Evolutionary conservation across 352 stramenopile genomes (phyloP), one percentile per base, ranked within the genome.

Genomic region (Phytopythium aichiense): DNA sequence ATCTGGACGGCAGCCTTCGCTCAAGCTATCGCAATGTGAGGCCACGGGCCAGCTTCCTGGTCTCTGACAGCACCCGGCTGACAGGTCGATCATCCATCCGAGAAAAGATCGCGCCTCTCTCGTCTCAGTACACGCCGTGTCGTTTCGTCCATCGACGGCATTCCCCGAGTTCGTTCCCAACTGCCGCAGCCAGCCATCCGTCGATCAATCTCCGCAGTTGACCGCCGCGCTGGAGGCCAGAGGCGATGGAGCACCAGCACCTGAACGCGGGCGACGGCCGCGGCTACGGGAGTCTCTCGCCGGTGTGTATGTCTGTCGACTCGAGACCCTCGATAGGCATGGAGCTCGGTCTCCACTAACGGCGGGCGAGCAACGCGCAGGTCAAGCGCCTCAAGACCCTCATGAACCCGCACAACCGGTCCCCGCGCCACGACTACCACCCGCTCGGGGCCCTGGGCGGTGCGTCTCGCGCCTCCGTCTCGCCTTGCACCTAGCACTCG

Each of bases 331-430:
- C 11, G 28, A 30, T 30, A 30, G 28, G 4, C 4, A 7, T 35
- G 9, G 43, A 9, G 46, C 22, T 25, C 22, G 23, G 45, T 35
- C 30, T 13, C 50, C 31, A 7, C 25, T 56, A 30, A 56, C 50
- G 9, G 45, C 20, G 2, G 45, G 23, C 5, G 5, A 3, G 1
- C 4, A 8, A 23, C 23, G 23, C 15, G 11, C 53, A 60, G 67
- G 61, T 71, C 35, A 69, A 69, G 56, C 53, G 33, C n/a, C 37
- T 73, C 51, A 72, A 72, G 62, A 50, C 65, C 9, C 52, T 66
- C 16, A 48, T 72, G 57, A n/a, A 28, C 12, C 25, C 37, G n/a
- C 51, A 46, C 37, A 15, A 45, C n/a, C 51, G 63, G 25, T 52
- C 55, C 23, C 57, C 52, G 20, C 18, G 18, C 15, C 38, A 51